Evolutionary conservation across 2,329 filamentous ascomycete genomes (phyloP), one percentile per base, ranked within the genome.

Genomic region (Ceratocystis huliohia): DNA sequence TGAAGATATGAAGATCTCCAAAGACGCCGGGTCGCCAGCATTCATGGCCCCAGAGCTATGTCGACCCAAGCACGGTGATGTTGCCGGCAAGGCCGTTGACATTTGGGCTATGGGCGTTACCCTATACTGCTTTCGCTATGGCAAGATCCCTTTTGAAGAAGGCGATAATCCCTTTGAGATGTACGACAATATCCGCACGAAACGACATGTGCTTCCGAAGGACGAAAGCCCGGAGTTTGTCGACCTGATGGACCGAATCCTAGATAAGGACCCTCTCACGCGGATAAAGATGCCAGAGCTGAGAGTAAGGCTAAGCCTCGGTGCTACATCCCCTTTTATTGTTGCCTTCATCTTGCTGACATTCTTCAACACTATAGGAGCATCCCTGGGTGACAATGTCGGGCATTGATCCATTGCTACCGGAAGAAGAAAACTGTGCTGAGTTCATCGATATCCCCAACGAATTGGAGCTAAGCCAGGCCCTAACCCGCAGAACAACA

Each of bases 101-200:
- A 91, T 99, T 65, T 99, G 94, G 94, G 96, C 93, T 2, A 97
- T 97, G 93, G 94, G 94, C 5, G 87, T 96, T 7, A 96, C 92
- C 1, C 79, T 99, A 1, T 97, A 93, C 74, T 99, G 94, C 74
- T 81, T 99, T 48, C 86, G 88, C 68, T 97, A 96, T 72, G 94
- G 94, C 41, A 81, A 79, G 63, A 87, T 99, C 69, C 94, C 94
- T 0, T 99, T 97, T 73, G 88, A 92, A 72, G 84, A 87, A 66
- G 79, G 83, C 5, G 86, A 85, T 20, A 50, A 68, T 45, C 85
- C 96, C 68, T 79, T 96, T 66, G 92, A 96, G 63, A 84, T 97
- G 69, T 97, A 95, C 73, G 87, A 96, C 68, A 85, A 91, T 4
- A 97, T 99, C 75, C 88, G 88, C 70, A 83, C 80, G 37, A 87